Conservation (phyloP, 140 eudicot species). For the Bidens hawaiensis region DNA sequence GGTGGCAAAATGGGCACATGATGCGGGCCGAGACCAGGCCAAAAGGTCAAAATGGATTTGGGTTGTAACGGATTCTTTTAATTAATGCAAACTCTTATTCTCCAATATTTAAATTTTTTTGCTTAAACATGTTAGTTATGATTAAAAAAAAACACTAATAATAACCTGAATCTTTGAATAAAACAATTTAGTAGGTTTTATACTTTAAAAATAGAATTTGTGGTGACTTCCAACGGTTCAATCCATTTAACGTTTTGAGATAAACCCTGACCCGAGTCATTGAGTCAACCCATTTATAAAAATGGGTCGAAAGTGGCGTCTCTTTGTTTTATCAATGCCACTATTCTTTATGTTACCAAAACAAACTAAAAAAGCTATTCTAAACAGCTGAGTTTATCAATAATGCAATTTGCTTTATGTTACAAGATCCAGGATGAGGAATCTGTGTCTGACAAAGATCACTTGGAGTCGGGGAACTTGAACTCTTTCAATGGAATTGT, state of each 20-base stretch:
- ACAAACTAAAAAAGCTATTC: not conserved
- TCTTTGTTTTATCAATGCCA: constrained; percentile 1
- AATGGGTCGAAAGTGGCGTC: not conserved
- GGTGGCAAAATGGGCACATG: not conserved
- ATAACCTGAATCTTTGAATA: not conserved
- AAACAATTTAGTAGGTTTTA: not conserved
- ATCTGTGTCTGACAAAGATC: too few species aligned
- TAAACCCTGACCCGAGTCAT: not conserved
- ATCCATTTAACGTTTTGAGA: too few species aligned
- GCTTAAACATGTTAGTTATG: not conserved
- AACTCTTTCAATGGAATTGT: constrained; percentile 27
- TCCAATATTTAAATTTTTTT: not conserved
- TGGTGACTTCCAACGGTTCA: not conserved
- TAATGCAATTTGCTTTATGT: too few species aligned
- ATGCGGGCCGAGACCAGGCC: not conserved
- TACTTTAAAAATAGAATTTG: too few species aligned
- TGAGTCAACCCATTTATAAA: not conserved
- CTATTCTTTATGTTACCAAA: not conserved
- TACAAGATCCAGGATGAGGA: too few species aligned
- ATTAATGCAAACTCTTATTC: not conserved
- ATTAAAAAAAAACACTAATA: not conserved
- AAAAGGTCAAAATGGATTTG: not conserved
- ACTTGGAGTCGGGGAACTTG: constrained; percentile 34
- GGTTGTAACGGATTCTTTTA: too few species aligned
- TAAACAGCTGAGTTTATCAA: too few species aligned